Evolutionary conservation across 148 eudicot genomes (phyloP).

Genomic region (Hydrangea macrophylla): DNA sequence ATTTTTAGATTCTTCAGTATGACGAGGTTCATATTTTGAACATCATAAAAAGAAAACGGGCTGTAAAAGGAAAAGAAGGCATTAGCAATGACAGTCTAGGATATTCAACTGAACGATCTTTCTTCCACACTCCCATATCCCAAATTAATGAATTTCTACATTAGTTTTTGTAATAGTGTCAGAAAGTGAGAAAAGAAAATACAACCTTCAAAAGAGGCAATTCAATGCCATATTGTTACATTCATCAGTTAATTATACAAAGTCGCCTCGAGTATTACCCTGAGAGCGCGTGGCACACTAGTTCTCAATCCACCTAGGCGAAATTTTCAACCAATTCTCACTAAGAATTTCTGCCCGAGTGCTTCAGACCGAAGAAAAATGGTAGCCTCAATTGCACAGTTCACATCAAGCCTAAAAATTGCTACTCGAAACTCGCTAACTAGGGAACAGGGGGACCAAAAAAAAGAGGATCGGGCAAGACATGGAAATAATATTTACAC

Average conservation of each 20-base stretch:
- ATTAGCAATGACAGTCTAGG: background rate
- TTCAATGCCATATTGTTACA: background rate
- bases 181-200: background rate
- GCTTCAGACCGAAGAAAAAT: background rate
- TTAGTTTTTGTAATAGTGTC: no score
- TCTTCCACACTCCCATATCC: no score
- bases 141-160: no score
- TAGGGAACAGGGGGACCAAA: background rate
- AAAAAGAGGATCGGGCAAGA: background rate
- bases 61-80: background rate
- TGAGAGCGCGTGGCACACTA: background rate
- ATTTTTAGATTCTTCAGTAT: background rate
- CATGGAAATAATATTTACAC: no score
- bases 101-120: background rate
- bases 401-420: slow-evolving; percentile 2
- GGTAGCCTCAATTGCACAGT: background rate
- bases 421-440: background rate
- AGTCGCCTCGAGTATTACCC: background rate
- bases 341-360: background rate
- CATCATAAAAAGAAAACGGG: background rate
- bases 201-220: background rate
- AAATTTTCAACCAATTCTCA: background rate
- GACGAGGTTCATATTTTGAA: background rate
- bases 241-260: background rate
- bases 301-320: background rate